These are phyloP conservation scores for Cerioporus squamosus DNA, from an alignment of 1,284 basidiomycete species.

Conservation along the genomic window DNA sequence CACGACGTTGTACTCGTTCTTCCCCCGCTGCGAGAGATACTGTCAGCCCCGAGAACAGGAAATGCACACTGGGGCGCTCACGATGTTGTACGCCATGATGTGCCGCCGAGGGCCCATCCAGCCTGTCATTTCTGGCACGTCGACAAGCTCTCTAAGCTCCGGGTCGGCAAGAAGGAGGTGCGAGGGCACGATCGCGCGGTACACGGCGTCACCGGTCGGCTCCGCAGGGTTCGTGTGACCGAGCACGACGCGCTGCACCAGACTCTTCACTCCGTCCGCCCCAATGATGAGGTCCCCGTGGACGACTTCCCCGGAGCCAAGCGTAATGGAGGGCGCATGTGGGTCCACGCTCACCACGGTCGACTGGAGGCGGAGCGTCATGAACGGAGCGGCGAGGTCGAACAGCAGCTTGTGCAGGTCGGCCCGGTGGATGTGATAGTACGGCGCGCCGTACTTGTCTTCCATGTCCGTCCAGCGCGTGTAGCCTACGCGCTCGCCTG, in stretches of 20 bases:
- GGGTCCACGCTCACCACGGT: slow-evolving; percentile 48
- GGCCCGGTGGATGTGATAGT: slow-evolving; percentile 59
- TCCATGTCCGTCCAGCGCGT: slow-evolving; percentile 44
- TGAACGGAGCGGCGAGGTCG: slow-evolving; percentile 48
- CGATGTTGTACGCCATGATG: slow-evolving; percentile 49
- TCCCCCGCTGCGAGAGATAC: slow-evolving; percentile 41
- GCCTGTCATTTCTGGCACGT: slow-evolving; percentile 45
- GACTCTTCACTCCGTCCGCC: slow-evolving; percentile 54
- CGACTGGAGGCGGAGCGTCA: slow-evolving; percentile 48
- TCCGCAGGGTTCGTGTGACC: slow-evolving; percentile 35
- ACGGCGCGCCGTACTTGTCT: slow-evolving; percentile 47
- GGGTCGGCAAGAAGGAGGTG: slow-evolving; percentile 52
- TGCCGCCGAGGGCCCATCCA: slow-evolving; percentile 49
- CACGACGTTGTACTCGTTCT: slow-evolving; percentile 48
- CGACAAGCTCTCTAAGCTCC: slow-evolving; percentile 46
- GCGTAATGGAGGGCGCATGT: slow-evolving; percentile 38
- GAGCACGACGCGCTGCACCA: slow-evolving; percentile 51
- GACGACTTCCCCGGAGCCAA: slow-evolving; percentile 42
- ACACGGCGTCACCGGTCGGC: slow-evolving; percentile 58
- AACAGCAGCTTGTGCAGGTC: slow-evolving; percentile 58
- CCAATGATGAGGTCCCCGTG: slow-evolving; percentile 47
- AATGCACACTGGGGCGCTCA: slow-evolving; percentile 23
- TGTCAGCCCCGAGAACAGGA: background rate
- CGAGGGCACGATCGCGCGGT: slow-evolving; percentile 54
- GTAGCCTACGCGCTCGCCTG: slow-evolving; percentile 46